Conservation (phyloP, 2,329 filamentous ascomycete genomes). For the Diaporthe vaccinii region DNA sequence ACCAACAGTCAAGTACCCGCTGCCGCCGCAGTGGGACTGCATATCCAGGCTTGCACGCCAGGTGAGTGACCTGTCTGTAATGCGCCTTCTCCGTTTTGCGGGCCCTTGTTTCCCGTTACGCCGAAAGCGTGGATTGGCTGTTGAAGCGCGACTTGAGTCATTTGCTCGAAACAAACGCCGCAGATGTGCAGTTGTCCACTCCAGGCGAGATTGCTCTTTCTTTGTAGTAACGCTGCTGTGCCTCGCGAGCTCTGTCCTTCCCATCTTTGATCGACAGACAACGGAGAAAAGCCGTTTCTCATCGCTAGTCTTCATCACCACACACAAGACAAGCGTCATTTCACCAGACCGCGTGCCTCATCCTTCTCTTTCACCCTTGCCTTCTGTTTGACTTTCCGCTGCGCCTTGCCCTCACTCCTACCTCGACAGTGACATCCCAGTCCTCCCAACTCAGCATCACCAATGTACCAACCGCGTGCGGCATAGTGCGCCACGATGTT, state of each 20-base stretch:
- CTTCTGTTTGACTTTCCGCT: not conserved
- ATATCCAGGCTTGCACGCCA: not conserved
- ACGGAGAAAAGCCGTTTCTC: not conserved
- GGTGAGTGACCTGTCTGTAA: not conserved
- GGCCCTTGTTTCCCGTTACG: not conserved
- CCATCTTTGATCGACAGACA: not conserved
- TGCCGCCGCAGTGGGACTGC: not conserved
- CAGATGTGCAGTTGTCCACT: not conserved
- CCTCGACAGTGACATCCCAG: not conserved
- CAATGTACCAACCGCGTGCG: not conserved
- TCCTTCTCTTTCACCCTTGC: not conserved
- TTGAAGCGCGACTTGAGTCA: not conserved
- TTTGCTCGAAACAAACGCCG: not conserved
- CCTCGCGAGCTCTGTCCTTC: not conserved
- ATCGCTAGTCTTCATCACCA: not conserved
- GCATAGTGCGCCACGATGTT: not conserved
- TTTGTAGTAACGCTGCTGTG: not conserved
- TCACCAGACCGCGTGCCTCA: not conserved
- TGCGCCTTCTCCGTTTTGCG: not conserved
- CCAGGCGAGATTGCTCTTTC: not conserved
- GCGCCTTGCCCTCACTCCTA: not conserved
- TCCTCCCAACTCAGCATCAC: not conserved
- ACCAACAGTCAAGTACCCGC: not conserved
- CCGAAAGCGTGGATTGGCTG: not conserved
- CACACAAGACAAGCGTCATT: too few species aligned